Conservation (phyloP, 257 asterid genomes). For the Marsdenia floribunda region DNA sequence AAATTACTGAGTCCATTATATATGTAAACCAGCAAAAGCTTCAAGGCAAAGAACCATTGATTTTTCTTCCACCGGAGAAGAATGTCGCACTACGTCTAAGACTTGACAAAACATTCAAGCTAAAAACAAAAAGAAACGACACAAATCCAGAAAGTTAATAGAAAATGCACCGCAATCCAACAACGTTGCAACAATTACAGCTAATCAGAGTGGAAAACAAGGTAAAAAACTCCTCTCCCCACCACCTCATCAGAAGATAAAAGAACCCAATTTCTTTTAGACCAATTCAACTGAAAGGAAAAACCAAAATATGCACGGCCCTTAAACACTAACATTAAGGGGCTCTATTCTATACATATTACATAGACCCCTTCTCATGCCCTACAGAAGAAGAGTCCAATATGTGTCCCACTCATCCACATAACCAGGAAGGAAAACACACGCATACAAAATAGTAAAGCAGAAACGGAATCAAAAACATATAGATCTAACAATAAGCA, state of each 20-base stretch:
- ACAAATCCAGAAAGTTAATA: background rate
- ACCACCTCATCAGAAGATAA: background rate
- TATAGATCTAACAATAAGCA: constrained; percentile 14
- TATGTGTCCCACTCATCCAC: background rate
- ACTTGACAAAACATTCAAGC: background rate
- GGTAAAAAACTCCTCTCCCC: background rate
- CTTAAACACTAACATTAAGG: no score
- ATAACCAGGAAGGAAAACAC: background rate
- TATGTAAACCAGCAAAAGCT: background rate
- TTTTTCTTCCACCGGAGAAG: background rate
- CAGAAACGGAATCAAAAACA: background rate
- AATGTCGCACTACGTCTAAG: background rate
- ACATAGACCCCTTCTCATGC: background rate
- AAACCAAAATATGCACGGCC: constrained; percentile 2
- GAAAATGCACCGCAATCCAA: background rate
- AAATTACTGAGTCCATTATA: background rate
- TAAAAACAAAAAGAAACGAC: background rate
- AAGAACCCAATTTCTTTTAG: background rate
- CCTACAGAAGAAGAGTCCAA: background rate
- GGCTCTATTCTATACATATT: background rate
- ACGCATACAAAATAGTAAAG: background rate
- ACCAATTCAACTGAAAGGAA: background rate
- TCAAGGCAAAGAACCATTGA: background rate
- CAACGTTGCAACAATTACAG: background rate
- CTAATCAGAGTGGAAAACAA: background rate